phyloP scores from a whole-genome alignment of 2,329 filamentous ascomycete species.

The Emergomyces orientalis region DNA sequence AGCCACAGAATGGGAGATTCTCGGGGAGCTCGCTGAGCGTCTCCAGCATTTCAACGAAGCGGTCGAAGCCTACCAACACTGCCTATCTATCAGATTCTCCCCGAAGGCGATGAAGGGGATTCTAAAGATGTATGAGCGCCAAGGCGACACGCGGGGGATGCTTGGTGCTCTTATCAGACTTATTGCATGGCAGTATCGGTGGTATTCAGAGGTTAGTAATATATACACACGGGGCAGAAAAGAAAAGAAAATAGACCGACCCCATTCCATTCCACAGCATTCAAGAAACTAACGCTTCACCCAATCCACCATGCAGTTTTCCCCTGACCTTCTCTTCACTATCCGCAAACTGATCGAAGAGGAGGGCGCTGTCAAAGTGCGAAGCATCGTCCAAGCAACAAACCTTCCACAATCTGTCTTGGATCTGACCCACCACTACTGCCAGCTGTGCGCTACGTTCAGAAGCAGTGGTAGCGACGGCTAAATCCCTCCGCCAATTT shows the following conservation, averaged over 20 bases:
- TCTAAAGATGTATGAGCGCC: slow-evolving; percentile 65
- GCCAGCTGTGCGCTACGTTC: slow-evolving; percentile 87
- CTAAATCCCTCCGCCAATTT: slow-evolving; percentile 34
- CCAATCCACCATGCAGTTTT: slow-evolving; percentile 54
- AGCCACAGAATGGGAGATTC: slow-evolving; percentile 95
- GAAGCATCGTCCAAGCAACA: slow-evolving; percentile 94
- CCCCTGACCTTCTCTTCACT: slow-evolving; percentile 75
- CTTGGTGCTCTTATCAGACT: slow-evolving; percentile 80
- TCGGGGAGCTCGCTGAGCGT: slow-evolving; percentile 83
- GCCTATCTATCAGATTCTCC: slow-evolving; percentile 78
- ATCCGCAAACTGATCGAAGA: slow-evolving; percentile 93
- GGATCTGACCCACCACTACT: slow-evolving; percentile 93
- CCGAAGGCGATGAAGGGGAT: slow-evolving; percentile 86
- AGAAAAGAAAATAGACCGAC: not conserved
- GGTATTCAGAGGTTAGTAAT: slow-evolving; percentile 77
- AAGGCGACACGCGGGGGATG: slow-evolving; percentile 69
- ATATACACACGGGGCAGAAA: not conserved
- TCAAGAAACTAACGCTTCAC: not conserved
- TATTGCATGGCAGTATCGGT: slow-evolving; percentile 96
- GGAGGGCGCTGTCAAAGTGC: slow-evolving; percentile 92
- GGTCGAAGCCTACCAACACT: slow-evolving; percentile 84
- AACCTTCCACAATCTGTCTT: slow-evolving; percentile 87
- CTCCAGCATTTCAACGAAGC: slow-evolving; percentile 88
- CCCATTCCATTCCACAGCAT: not conserved
- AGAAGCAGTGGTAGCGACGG: slow-evolving; percentile 86